phyloP scores from a whole-genome alignment of 2,329 filamentous ascomycete genomes.

The Nigrospora sphaerica region DNA sequence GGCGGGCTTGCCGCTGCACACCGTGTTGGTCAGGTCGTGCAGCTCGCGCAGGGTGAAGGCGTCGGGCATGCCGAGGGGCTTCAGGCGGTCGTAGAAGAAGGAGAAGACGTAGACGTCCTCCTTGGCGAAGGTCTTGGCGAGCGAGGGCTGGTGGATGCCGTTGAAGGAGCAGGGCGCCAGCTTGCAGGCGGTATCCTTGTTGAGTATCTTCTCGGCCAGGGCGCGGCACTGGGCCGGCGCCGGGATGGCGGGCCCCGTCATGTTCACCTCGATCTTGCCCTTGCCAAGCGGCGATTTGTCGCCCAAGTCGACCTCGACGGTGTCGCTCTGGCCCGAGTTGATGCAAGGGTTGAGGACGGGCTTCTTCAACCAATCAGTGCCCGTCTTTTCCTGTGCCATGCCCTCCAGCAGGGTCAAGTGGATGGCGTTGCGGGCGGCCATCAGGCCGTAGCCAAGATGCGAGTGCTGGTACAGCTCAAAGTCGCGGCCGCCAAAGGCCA shows the following conservation, averaged over 20 bases:
- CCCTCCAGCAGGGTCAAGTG: conserved; percentile 70
- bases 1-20: conserved; percentile 68
- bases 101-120: conserved; percentile 96
- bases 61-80: conserved; percentile 95
- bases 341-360: conserved; percentile 53
- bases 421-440: conserved; percentile 85
- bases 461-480: conserved; percentile 98
- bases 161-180: conserved; percentile 97
- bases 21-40: conserved; percentile 74
- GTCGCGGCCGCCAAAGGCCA: conserved; percentile 81
- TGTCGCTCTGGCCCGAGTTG: conserved; percentile 66
- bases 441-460: conserved; percentile 92
- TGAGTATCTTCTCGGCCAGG: conserved; percentile 82
- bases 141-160: conserved; percentile 86
- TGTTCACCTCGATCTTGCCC: conserved; percentile 62
- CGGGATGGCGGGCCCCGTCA: conserved; percentile 73
- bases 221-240: conserved; percentile 82
- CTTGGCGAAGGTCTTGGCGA: conserved; percentile 83
- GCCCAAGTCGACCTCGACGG: conserved; percentile 65
- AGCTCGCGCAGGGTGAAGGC: conserved; percentile 90
- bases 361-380: conserved; percentile 30
- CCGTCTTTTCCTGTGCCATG: conserved; percentile 53
- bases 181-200: conserved; percentile 76
- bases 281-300: conserved; percentile 59
- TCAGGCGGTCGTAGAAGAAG: conserved; percentile 95